A percentile compares a stretch with the other conserved stretches of the same genome.
Conservation (phyloP, 2,329 filamentous ascomycete genomes). For the Davidsoniella virescens region DNA sequence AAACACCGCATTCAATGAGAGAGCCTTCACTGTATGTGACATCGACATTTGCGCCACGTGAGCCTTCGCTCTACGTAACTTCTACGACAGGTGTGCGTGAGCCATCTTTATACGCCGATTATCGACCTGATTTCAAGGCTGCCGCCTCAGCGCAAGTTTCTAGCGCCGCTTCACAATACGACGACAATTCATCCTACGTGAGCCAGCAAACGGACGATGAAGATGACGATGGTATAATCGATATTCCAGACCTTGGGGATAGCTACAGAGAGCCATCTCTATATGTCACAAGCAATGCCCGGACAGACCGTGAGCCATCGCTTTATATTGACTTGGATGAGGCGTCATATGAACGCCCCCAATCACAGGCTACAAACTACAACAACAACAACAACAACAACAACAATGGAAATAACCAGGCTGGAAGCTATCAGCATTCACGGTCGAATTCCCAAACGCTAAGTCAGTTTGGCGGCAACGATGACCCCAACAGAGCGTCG, state of each 20-base stretch:
- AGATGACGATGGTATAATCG: slow-evolving; percentile 12
- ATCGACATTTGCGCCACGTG: slow-evolving; percentile 1
- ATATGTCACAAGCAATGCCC: slow-evolving; percentile 9
- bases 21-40: slow-evolving; percentile 11
- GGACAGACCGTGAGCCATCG: slow-evolving; percentile 9
- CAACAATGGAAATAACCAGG: not conserved
- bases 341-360: slow-evolving; percentile 6
- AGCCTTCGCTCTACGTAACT: slow-evolving; percentile 8
- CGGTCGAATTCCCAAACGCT: slow-evolving; percentile 1
- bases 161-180: too few species aligned
- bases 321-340: slow-evolving; percentile 12
- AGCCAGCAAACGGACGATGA: slow-evolving; percentile 4
- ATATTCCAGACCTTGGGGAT: slow-evolving; percentile 11
- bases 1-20: slow-evolving; percentile 6
- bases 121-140: too few species aligned
- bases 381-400: slow-evolving; percentile 1
- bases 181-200: not conserved
- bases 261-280: slow-evolving; percentile 12
- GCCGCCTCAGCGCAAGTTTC: too few species aligned
- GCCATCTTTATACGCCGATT: slow-evolving; percentile 8
- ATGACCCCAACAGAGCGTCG: slow-evolving; percentile 3
- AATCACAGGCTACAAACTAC: slow-evolving; percentile 8
- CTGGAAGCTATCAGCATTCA: slow-evolving; percentile 3
- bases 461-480: not conserved
- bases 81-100: slow-evolving; percentile 1